Conservation (phyloP, 2,329 filamentous ascomycete genomes). For the Harringtonia lauricola region DNA sequence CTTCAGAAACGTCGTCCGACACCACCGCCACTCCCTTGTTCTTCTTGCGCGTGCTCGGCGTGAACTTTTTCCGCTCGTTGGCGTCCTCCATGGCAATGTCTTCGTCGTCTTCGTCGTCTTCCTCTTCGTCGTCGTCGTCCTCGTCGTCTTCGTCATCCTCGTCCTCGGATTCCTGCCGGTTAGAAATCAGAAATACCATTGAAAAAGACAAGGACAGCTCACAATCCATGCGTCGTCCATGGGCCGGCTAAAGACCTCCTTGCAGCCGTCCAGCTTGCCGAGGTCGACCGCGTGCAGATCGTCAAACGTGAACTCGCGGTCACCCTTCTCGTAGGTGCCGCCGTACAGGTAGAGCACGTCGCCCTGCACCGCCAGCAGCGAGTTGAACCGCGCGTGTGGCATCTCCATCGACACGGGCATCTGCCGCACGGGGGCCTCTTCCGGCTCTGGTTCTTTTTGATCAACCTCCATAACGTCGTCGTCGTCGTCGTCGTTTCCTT, state of each 20-base stretch:
- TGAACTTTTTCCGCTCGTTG: slow-evolving; percentile 33
- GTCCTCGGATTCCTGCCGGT: slow-evolving; percentile 42
- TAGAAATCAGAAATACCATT: slow-evolving; percentile 21
- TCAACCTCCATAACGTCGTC: slow-evolving; percentile 33
- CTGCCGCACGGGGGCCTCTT: slow-evolving; percentile 48
- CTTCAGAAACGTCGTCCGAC: slow-evolving; percentile 29
- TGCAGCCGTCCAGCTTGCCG: slow-evolving; percentile 89
- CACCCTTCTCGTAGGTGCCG: slow-evolving; percentile 89
- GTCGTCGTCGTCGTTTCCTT: slow-evolving; percentile 39
- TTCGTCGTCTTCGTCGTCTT: slow-evolving; percentile 42
- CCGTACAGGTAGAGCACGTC: slow-evolving; percentile 91
- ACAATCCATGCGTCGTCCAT: slow-evolving; percentile 70
- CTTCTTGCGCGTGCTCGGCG: slow-evolving; percentile 46
- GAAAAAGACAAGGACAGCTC: slow-evolving; percentile 27
- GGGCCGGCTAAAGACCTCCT: slow-evolving; percentile 78
- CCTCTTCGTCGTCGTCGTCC: slow-evolving; percentile 49
- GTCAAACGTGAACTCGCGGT: slow-evolving; percentile 91
- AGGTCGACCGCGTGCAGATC: slow-evolving; percentile 89
- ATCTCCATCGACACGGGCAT: slow-evolving; percentile 66
- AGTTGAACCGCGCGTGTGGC: slow-evolving; percentile 84
- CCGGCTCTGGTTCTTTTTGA: slow-evolving; percentile 39
- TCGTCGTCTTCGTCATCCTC: slow-evolving; percentile 50
- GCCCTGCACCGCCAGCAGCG: slow-evolving; percentile 80
- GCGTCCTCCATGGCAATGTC: slow-evolving; percentile 38
- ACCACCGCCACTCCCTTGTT: slow-evolving; percentile 35